A percentile compares a stretch with the other conserved stretches of the same genome.
Evolutionary conservation across 495 filamentous ascomycete genomes (phyloP).

Genomic region (Ramalina intermedia): DNA sequence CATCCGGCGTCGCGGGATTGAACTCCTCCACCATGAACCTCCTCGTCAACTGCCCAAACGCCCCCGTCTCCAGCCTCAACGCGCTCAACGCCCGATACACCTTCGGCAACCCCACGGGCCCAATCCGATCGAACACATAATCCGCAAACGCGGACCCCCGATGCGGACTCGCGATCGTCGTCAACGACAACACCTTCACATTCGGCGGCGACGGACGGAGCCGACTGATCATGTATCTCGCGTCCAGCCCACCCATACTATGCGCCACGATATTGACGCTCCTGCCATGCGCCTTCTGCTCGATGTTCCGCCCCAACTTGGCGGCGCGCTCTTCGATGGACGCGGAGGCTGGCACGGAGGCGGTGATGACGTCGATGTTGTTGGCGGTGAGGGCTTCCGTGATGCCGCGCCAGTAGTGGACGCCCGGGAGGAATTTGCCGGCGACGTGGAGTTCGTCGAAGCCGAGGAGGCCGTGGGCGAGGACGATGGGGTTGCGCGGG

Average conservation of each 20-base stretch:
- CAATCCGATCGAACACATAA: conserved; percentile 61
- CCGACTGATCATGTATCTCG: conserved; percentile 80
- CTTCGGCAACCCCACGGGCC: conserved; percentile 41
- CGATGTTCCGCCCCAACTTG: conserved; percentile 33
- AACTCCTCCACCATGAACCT: conserved; percentile 71
- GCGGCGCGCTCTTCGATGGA: conserved; percentile 58
- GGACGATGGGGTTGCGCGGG: conserved; percentile 59
- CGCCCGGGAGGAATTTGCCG: conserved; percentile 53
- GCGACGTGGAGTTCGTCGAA: conserved; percentile 73
- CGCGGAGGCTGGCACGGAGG: conserved; percentile 62
- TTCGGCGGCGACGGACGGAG: conserved; percentile 54
- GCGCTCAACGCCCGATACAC: conserved; percentile 54
- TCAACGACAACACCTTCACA: conserved; percentile 63
- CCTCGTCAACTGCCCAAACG: conserved; percentile 72
- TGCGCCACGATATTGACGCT: conserved; percentile 83
- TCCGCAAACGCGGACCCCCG: conserved; percentile 77
- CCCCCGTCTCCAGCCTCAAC: conserved; percentile 61
- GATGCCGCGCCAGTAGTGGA: conserved; percentile 90
- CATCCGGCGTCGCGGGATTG: conserved; percentile 66
- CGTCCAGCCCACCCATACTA: conserved; percentile 80
- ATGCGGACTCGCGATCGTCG: conserved; percentile 82
- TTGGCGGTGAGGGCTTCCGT: conserved; percentile 58
- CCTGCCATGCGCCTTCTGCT: conserved; percentile 48
- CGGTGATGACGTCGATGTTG: conserved; percentile 65
- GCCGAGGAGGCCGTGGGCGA: conserved; percentile 83